Evolutionary conservation across 106 monocot genomes (phyloP).

Genomic region (Dendrobium nobile): DNA sequence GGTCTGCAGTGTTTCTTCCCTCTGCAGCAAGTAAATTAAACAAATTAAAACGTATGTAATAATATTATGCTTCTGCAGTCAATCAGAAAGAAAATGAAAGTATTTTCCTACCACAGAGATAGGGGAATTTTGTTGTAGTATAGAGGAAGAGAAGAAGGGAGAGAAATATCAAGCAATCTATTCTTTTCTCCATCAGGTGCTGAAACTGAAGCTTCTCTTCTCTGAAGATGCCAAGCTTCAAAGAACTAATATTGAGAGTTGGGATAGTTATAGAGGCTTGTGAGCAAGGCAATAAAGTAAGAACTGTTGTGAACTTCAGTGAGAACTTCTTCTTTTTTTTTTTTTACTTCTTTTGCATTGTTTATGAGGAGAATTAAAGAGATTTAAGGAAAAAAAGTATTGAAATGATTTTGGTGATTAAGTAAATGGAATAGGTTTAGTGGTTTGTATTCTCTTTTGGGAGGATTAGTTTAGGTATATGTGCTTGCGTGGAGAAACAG

Average conservation of each 20-base stretch:
- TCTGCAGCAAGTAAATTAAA: conserved; percentile 10
- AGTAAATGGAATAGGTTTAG: background rate
- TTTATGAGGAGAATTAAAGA: no score
- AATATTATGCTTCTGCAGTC: background rate
- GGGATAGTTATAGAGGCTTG: conserved; percentile 13
- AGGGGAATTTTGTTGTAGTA: conserved; percentile 11
- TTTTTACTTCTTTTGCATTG: no score
- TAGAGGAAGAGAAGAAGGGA: conserved; percentile 16
- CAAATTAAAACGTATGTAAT: background rate
- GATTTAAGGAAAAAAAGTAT: no score
- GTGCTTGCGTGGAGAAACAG: conserved; percentile 49
- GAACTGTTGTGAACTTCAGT: conserved; percentile 1
- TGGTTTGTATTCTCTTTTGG: conserved; percentile 6
- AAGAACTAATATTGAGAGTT: background rate
- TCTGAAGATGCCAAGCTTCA: background rate
- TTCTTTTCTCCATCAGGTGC: conserved; percentile 15
- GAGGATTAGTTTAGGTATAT: conserved; percentile 36
- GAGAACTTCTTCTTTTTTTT: background rate
- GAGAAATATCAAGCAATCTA: conserved; percentile 9
- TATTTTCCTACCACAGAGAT: conserved; percentile 24
- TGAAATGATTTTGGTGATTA: background rate
- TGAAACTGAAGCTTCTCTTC: background rate
- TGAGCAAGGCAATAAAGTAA: conserved; percentile 13
- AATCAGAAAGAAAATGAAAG: background rate
- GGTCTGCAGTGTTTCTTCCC: conserved; percentile 15